A percentile compares a stretch with the other conserved stretches of the same genome.
These are phyloP conservation scores for Coffea eugenioides DNA, from an alignment of 257 asterid genomes.

Conservation along the genomic window DNA sequence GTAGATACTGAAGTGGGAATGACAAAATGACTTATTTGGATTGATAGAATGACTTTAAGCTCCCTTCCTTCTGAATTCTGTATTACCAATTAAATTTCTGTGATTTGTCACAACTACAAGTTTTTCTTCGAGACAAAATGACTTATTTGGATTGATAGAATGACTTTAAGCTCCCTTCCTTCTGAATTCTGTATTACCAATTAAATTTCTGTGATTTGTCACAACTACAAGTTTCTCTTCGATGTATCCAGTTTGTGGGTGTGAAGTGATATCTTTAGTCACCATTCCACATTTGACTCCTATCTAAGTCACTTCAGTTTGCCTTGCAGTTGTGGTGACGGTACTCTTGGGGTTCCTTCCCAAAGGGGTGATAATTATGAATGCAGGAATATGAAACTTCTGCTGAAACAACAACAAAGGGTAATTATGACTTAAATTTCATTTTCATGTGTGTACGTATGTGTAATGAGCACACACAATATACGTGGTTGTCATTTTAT, in stretches of 20 bases:
- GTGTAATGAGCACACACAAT: neutral
- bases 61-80: neutral
- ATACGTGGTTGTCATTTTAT: neutral
- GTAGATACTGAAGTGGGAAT: neutral
- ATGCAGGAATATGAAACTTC: slow-evolving; percentile 98
- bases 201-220: neutral
- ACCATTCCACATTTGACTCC: neutral
- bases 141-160: neutral
- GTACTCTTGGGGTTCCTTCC: slow-evolving; percentile 76
- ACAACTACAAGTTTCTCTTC: neutral
- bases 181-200: neutral
- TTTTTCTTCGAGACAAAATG: neutral
- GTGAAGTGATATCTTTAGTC: neutral
- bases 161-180: neutral
- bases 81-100: neutral
- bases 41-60: neutral
- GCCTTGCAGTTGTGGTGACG: slow-evolving; percentile 90
- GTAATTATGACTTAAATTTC: slow-evolving; percentile 39
- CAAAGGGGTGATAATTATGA: slow-evolving; percentile 93
- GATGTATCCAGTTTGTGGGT: neutral
- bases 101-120: neutral
- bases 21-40: neutral
- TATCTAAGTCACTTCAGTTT: slow-evolving; percentile 13
- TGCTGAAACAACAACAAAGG: slow-evolving; percentile 88
- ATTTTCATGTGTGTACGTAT: neutral